Evolutionary conservation across 371 early-diverging fungal genomes (phyloP), one percentile per base, ranked within the genome.

Genomic region (Nematocida sp.): DNA sequence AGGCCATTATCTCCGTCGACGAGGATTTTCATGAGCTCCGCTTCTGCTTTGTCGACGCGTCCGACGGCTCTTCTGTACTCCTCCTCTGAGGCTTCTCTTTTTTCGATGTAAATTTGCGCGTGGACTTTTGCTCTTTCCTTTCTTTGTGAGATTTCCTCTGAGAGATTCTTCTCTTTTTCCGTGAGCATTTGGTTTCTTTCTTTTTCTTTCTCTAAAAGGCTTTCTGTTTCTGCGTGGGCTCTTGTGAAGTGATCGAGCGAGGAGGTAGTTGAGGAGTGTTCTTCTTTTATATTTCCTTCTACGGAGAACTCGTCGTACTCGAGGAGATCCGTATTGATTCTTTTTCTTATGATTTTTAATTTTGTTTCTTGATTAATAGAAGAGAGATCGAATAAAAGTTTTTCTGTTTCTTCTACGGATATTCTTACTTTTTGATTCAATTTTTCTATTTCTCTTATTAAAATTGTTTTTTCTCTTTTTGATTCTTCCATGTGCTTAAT

Each of bases 21-120:
- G 13, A 78, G 75, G 16, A 84, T 68, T 55, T 82, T 83, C 35
- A 82, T 38, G 4, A 83, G 64, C 26, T 84, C 83, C n/a, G 77
- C 76, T 65, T 80, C 81, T 53, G 81, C 56, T 40, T 69, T 67
- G 56, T 84, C 83, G 66, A 83, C 80, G 42, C 83, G 78, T 5
- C 78, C 82, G 45, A 71, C 69, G 39, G 76, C 77, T 64, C 61
- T 77, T 50, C 66, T 51, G 49, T 83, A 79, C 54, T 77, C 79
- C 18, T 53, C 69, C 28, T 83, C 83, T 35, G 67, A 77, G 39
- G 80, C 64, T 63, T 84, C 83, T 69, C 83, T 84, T 65, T 84
- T 84, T 51, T 84, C 82, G 7, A 82, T 49, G 61, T 84, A 84
- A 26, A 84, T 42, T 68, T 80, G 75, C 39, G 75, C 75, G 25